A percentile compares a stretch with the other conserved stretches of the same genome.
Conservation (phyloP, 2,329 filamentous ascomycete genomes). For the Ophiostoma novo-ulmi region DNA sequence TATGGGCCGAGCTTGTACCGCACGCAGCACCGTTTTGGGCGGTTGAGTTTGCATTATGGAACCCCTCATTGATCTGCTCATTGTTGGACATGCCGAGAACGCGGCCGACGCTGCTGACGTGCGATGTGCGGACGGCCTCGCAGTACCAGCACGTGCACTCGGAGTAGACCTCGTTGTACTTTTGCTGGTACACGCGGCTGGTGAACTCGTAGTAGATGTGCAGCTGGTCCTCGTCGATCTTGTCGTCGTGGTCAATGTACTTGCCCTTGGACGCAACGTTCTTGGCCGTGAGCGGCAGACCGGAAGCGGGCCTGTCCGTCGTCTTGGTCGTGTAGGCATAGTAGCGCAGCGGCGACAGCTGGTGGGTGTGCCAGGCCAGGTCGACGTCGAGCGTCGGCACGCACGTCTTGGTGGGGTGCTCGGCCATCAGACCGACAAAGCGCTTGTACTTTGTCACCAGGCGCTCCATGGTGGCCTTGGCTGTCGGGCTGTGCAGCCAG, state of each 20-base stretch:
- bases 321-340: constrained; percentile 49
- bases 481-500: constrained; percentile 69
- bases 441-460: constrained; percentile 60
- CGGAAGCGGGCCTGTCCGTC: constrained; percentile 30
- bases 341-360: constrained; percentile 61
- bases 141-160: constrained; percentile 84
- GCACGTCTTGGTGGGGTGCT: constrained; percentile 42
- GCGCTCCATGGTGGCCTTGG: constrained; percentile 57
- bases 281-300: not conserved
- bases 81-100: constrained; percentile 44
- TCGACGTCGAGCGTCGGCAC: constrained; percentile 73
- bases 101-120: constrained; percentile 45
- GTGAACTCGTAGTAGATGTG: constrained; percentile 67
- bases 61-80: constrained; percentile 43
- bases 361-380: constrained; percentile 75
- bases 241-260: constrained; percentile 80
- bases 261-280: constrained; percentile 31
- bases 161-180: constrained; percentile 62
- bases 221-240: constrained; percentile 64
- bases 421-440: constrained; percentile 57
- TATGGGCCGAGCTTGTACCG: constrained; percentile 57
- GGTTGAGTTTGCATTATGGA: constrained; percentile 42
- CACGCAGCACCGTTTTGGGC: constrained; percentile 36
- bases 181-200: constrained; percentile 60
- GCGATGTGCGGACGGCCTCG: constrained; percentile 58